phyloP scores from a whole-genome alignment of 441 rosid genomes.

The Gossypium laxum region DNA sequence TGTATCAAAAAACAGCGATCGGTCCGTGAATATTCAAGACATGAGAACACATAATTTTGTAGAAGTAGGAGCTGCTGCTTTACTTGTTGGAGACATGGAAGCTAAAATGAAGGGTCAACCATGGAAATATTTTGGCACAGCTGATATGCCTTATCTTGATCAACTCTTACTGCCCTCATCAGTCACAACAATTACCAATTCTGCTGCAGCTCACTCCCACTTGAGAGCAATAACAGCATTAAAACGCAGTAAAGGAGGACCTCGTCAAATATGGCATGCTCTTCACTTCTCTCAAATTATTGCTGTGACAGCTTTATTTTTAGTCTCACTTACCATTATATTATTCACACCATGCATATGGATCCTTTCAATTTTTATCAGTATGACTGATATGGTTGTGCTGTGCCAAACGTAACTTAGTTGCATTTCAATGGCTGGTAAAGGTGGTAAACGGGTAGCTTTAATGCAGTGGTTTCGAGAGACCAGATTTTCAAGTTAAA shows the following conservation, averaged over 20 bases:
- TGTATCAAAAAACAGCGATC: slow-evolving; percentile 48
- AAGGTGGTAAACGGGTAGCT: not conserved
- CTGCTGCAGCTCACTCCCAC: slow-evolving; percentile 68
- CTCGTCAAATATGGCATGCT: slow-evolving; percentile 70
- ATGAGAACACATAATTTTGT: slow-evolving; percentile 60
- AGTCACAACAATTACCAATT: slow-evolving; percentile 58
- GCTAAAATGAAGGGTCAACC: slow-evolving; percentile 83
- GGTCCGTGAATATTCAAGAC: slow-evolving; percentile 50
- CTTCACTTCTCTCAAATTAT: slow-evolving; percentile 18
- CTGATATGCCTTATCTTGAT: slow-evolving; percentile 88
- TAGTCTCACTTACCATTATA: slow-evolving; percentile 8
- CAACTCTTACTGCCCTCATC: slow-evolving; percentile 87
- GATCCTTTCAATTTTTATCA: not conserved
- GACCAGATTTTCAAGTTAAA: not conserved
- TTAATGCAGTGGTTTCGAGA: not conserved
- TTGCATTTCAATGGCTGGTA: not conserved
- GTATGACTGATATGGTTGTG: not conserved
- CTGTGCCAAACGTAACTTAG: not conserved
- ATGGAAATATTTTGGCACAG: slow-evolving; percentile 83
- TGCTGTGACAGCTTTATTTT: slow-evolving; percentile 16
- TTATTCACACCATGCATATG: not conserved
- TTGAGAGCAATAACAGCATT: slow-evolving; percentile 80
- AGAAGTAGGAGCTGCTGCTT: slow-evolving; percentile 96
- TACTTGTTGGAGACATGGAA: slow-evolving; percentile 91
- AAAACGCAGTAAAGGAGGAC: slow-evolving; percentile 70